Conservation (phyloP, 805 yeast species). For the Candida tallmaniae region DNA sequence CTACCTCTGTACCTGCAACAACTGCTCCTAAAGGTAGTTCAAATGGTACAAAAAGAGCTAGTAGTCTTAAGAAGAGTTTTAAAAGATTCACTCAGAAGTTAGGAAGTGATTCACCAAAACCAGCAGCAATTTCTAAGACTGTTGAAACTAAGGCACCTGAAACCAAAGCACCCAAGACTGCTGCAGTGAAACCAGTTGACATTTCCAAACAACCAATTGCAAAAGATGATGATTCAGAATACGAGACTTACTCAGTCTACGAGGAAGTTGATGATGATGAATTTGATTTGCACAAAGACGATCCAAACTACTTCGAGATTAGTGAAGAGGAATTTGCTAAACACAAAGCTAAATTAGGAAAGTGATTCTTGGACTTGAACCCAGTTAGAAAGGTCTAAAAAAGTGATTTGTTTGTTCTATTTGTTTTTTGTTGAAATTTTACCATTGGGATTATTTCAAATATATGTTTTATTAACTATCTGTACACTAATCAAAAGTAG, state of each 20-base stretch:
- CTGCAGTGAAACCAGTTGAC: neutral
- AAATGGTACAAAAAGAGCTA: constrained; percentile 6
- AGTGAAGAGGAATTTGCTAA: constrained; percentile 21
- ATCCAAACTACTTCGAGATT: constrained; percentile 47
- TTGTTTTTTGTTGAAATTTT: constrained; percentile 1
- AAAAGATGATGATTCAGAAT: constrained; percentile 12
- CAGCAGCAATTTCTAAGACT: neutral
- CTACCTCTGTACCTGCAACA: neutral
- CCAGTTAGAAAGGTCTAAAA: no score
- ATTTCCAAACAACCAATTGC: constrained; percentile 1
- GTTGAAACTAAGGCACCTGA: neutral
- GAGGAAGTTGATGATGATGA: constrained; percentile 49
- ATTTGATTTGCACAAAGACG: constrained; percentile 38
- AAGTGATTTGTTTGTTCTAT: neutral
- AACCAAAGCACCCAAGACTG: neutral
- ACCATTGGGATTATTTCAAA: constrained; percentile 3
- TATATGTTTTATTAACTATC: constrained; percentile 11
- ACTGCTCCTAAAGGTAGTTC: neutral
- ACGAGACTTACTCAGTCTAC: constrained; percentile 26
- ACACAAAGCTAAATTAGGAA: constrained; percentile 12
- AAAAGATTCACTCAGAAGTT: constrained; percentile 8
- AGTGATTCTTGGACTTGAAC: no score
- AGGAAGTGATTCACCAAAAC: neutral
- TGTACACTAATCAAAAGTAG: constrained; percentile 50
- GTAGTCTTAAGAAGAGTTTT: constrained; percentile 11